Conservation (phyloP, 495 filamentous ascomycete genomes). For the Umbilicaria muhlenbergii region DNA sequence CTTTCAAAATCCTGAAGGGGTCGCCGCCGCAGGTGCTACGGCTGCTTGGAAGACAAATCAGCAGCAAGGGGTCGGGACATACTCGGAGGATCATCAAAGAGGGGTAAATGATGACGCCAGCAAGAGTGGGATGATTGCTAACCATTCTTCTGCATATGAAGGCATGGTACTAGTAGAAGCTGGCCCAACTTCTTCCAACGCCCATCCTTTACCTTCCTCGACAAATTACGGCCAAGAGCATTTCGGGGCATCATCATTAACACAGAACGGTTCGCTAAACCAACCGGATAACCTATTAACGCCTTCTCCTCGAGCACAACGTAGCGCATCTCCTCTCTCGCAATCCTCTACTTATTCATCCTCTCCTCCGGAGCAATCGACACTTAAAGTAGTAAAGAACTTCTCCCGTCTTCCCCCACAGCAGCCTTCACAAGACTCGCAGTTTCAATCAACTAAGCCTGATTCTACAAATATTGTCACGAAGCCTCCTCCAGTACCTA, state of each 20-base stretch:
- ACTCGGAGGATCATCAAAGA: constrained; percentile 16
- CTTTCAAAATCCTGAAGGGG: constrained; percentile 17
- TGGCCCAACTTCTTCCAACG: constrained; percentile 3
- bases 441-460: not conserved
- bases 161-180: constrained; percentile 15
- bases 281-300: constrained; percentile 1
- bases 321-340: constrained; percentile 7
- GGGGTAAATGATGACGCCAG: constrained; percentile 18
- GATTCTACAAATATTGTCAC: constrained; percentile 13
- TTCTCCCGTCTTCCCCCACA: not conserved
- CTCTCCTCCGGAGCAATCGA: no score
- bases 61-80: constrained; percentile 14
- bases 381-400: no score
- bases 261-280: not conserved
- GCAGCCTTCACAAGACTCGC: not conserved
- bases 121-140: constrained; percentile 15
- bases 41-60: constrained; percentile 22
- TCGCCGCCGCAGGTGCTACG: constrained; percentile 24
- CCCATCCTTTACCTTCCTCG: no score
- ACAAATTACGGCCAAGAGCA: no score
- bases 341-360: constrained; percentile 3
- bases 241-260: no score
- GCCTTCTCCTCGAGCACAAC: not conserved
- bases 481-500: constrained; percentile 21
- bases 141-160: constrained; percentile 14